Evolutionary conservation across 495 filamentous ascomycete species (phyloP).

Genomic region (Penicillium soppii): DNA sequence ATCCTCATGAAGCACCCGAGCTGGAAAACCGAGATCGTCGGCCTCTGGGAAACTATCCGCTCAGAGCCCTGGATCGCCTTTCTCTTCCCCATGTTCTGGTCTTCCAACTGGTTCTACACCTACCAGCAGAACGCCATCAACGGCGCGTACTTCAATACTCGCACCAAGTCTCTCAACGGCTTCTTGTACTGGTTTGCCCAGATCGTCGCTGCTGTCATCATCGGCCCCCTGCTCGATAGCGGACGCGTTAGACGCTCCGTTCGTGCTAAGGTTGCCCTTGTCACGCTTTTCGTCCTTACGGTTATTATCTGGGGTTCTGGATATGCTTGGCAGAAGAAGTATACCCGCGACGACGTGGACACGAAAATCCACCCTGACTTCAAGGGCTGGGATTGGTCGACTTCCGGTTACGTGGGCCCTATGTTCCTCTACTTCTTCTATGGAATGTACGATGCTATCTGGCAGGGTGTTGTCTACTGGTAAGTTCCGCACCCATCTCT

Average conservation of each 20-base stretch:
- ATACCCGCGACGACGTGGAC: conserved; percentile 33
- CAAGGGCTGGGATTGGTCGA: conserved; percentile 39
- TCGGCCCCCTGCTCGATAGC: conserved; percentile 46
- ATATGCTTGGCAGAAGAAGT: conserved; percentile 50
- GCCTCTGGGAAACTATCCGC: conserved; percentile 39
- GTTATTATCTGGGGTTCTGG: conserved; percentile 52
- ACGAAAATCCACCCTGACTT: conserved; percentile 12
- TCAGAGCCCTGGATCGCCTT: conserved; percentile 40
- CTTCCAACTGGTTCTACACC: conserved; percentile 80
- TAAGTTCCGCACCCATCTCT: conserved; percentile 33
- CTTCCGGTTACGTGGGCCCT: conserved; percentile 41
- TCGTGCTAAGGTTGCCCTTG: conserved; percentile 41
- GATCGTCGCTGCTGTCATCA: conserved; percentile 46
- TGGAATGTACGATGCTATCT: conserved; percentile 50
- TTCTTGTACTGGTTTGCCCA: conserved; percentile 55
- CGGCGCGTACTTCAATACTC: conserved; percentile 44
- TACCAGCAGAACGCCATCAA: conserved; percentile 62
- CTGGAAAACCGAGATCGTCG: conserved; percentile 50
- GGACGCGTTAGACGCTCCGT: conserved; percentile 34
- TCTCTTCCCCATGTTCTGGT: conserved; percentile 54
- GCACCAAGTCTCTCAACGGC: conserved; percentile 47
- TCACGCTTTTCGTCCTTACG: conserved; percentile 39
- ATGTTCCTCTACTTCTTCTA: conserved; percentile 59
- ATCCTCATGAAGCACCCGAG: conserved; percentile 83
- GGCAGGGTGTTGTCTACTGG: conserved; percentile 83